Evolutionary conservation across 208 protist genomes (phyloP).

Genomic region (Trypanosoma avium): DNA sequence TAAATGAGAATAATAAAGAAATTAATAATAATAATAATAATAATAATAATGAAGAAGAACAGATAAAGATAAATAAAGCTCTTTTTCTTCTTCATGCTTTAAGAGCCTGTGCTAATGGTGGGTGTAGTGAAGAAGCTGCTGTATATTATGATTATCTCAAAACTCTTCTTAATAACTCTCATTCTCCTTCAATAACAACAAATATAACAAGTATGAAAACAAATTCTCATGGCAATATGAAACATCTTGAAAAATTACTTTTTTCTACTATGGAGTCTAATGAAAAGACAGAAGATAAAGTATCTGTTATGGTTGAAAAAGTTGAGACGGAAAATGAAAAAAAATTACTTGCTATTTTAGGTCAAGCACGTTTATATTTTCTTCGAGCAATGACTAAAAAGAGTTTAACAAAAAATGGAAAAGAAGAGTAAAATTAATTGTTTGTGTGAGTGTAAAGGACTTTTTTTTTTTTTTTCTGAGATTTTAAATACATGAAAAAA

Average conservation of each 20-base stretch:
- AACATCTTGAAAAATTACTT: slow-evolving; percentile 10
- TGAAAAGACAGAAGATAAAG: neutral
- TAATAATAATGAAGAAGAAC: slow-evolving; percentile 1
- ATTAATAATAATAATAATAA: neutral
- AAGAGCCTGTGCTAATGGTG: slow-evolving; percentile 69
- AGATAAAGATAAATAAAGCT: slow-evolving; percentile 9
- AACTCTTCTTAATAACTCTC: slow-evolving; percentile 7
- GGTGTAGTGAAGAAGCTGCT: slow-evolving; percentile 40
- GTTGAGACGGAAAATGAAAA: no score
- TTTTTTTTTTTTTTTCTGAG: no score
- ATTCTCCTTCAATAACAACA: no score
- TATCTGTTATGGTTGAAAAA: no score
- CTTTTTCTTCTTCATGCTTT: slow-evolving; percentile 54
- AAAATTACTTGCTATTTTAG: slow-evolving; percentile 29
- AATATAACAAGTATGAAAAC: no score
- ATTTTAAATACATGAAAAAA: no score
- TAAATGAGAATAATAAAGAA: neutral
- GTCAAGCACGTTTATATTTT: slow-evolving; percentile 56
- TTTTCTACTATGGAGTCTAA: neutral
- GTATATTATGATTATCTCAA: slow-evolving; percentile 62
- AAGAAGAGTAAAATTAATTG: neutral
- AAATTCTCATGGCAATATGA: neutral
- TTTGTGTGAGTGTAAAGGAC: neutral
- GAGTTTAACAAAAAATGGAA: slow-evolving; percentile 16
- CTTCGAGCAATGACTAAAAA: slow-evolving; percentile 84